Evolutionary conservation across 495 filamentous ascomycete genomes (phyloP), one percentile per base, ranked within the genome.

Genomic region (Aspergillus baeticus): DNA sequence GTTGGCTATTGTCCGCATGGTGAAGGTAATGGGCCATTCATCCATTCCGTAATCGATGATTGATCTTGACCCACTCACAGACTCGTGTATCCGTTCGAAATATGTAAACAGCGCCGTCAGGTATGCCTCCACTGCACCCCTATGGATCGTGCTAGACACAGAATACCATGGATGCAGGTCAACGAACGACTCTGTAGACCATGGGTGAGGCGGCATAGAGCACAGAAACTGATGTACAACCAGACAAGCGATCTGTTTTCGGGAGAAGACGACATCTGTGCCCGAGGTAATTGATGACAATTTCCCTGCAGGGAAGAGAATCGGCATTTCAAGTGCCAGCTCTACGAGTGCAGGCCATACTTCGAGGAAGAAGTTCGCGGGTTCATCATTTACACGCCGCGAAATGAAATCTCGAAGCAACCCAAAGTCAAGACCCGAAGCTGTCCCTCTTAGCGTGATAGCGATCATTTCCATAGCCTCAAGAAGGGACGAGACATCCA

Each of bases 101-200:
- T 47, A 47, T 13, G 44, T 47, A 11, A 47, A 47, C 21, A 47
- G 44, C 15, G 44, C 44, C 5, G 44, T 47, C 22, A 47, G 44
- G 14, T 47, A 47, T 33, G 44, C 44, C 4, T 47, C 31, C 22
- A 47, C 44, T 4, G 44, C 44, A 0, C 22, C 44, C 33, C 8
- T 21, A 11, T 47, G 44, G 44, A 47, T 11, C 31, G 44, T 31
- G 26, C 44, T 47, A 15, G 44, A 31, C 22, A 33, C 3, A 5
- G 44, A 31, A 33, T 47, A 47, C 44, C 44, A 47, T 10, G 44
- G 44, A n/a, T 15, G 44, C 14, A 47, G 14, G 26, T 47, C 44
- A 14, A 47, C 44, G 14, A 47, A 47, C 5, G 44, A 47, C 17
- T 47, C 44, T 3, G 44, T 47, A 10, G 11, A 31, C 44, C 44